phyloP scores from a whole-genome alignment of 306 rosid genomes.

The Rosa lucieae region DNA sequence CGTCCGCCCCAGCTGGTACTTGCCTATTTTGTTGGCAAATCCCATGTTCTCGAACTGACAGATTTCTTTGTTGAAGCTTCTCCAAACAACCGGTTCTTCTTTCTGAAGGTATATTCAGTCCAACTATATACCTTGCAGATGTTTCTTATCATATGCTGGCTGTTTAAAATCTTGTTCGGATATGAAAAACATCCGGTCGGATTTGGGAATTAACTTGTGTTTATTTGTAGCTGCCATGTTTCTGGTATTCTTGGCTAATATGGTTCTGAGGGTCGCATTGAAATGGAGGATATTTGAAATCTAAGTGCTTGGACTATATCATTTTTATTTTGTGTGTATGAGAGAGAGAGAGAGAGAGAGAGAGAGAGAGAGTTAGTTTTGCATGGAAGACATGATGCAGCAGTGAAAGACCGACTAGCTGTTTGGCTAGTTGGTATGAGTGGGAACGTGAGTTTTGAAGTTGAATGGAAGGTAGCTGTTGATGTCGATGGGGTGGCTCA shows the following conservation, averaged over 20 bases:
- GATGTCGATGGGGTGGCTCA: not conserved
- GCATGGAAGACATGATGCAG: not conserved
- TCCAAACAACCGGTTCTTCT: not conserved
- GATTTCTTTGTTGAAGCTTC: not conserved
- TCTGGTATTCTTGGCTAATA: not conserved
- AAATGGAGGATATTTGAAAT: not conserved
- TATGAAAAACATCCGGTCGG: not conserved
- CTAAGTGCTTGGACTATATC: not conserved
- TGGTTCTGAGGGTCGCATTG: not conserved
- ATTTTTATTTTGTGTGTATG: not conserved
- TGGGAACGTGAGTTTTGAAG: slow-evolving; percentile 1
- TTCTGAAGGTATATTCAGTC: not conserved
- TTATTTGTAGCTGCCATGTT: not conserved
- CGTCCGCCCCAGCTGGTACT: slow-evolving; percentile 57
- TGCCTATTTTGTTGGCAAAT: slow-evolving; percentile 45
- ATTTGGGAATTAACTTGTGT: not conserved
- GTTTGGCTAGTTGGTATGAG: slow-evolving; percentile 13
- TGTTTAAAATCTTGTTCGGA: not conserved
- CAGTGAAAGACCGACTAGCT: too few relatives aligned
- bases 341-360: not conserved
- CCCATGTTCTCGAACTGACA: slow-evolving; percentile 39
- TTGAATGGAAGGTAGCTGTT: slow-evolving; percentile 23
- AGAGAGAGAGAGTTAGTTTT: not conserved
- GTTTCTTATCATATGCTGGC: not conserved
- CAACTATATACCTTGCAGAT: not conserved